Conservation (phyloP, 352 stramenopile species). For the Globisporangium abappressorium region DNA sequence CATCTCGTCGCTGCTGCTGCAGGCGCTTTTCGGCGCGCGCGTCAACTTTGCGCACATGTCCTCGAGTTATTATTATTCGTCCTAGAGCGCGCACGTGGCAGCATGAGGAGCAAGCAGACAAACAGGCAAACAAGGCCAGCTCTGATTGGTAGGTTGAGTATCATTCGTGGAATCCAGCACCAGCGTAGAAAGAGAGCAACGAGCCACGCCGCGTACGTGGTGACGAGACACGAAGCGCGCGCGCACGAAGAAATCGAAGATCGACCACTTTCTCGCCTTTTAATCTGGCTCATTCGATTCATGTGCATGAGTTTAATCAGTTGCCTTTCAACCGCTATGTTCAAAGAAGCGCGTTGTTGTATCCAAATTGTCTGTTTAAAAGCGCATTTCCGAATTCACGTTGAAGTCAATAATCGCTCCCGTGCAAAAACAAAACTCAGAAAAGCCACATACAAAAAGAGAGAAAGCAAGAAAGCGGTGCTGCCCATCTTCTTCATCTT, state of each 20-base stretch:
- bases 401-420: neutral
- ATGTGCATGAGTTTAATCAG: neutral
- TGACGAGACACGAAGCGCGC: neutral
- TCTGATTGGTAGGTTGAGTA: neutral
- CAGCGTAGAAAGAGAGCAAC: neutral
- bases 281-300: neutral
- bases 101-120: neutral
- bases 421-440: neutral
- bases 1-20: conserved; percentile 78
- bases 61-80: conserved; percentile 80
- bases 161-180: neutral
- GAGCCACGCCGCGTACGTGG: neutral
- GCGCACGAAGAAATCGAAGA: neutral
- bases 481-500: neutral
- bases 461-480: conserved; percentile 2
- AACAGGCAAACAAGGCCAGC: neutral
- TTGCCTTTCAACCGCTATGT: neutral
- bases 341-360: neutral
- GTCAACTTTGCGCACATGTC: conserved; percentile 78
- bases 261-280: neutral
- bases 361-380: neutral
- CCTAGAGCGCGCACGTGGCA: conserved; percentile 13
- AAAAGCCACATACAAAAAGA: neutral
- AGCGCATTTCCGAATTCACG: neutral
- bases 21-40: conserved; percentile 57